Evolutionary conservation across 2,329 filamentous ascomycete species (phyloP).

Genomic region (Cercospora sp.): DNA sequence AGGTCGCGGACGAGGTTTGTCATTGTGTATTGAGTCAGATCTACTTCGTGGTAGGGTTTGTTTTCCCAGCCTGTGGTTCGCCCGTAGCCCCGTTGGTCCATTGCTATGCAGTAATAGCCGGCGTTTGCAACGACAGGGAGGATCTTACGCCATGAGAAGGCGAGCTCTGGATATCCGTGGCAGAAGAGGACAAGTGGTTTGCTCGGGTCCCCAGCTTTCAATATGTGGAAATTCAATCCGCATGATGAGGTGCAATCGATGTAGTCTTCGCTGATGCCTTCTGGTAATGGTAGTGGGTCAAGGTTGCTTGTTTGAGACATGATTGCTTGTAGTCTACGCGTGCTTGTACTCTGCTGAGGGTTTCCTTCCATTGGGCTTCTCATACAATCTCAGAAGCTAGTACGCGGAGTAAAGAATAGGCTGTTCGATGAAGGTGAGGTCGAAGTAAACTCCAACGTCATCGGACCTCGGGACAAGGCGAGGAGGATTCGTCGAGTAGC

Average conservation of each 20-base stretch:
- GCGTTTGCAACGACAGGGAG: conserved; percentile 59
- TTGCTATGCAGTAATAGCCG: conserved; percentile 66
- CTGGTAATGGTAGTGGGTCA: conserved; percentile 56
- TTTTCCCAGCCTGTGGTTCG: conserved; percentile 63
- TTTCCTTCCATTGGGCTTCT: neutral
- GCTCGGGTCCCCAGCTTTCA: conserved; percentile 54
- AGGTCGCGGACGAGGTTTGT: conserved; percentile 63
- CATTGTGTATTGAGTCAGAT: conserved; percentile 59
- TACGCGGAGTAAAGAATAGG: neutral
- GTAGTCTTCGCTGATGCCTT: conserved; percentile 57
- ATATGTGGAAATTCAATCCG: conserved; percentile 62
- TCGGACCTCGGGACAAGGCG: conserved; percentile 11
- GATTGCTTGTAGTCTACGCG: conserved; percentile 5
- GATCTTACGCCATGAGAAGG: conserved; percentile 68
- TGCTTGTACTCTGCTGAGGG: neutral
- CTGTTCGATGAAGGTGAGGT: conserved; percentile 1
- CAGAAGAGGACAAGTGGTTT: conserved; percentile 62
- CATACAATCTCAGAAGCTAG: neutral
- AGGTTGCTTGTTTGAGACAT: conserved; percentile 29
- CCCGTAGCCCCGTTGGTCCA: conserved; percentile 69
- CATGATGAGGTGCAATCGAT: conserved; percentile 55
- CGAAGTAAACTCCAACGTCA: neutral
- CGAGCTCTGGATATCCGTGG: conserved; percentile 69
- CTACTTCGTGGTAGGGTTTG: conserved; percentile 52
- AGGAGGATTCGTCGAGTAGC: neutral